Percentiles rank a stretch among this genome's conserved stretches.
Evolutionary conservation across 768 basidiomycete genomes (phyloP).

Genomic region (Leccinellum rugosiceps): DNA sequence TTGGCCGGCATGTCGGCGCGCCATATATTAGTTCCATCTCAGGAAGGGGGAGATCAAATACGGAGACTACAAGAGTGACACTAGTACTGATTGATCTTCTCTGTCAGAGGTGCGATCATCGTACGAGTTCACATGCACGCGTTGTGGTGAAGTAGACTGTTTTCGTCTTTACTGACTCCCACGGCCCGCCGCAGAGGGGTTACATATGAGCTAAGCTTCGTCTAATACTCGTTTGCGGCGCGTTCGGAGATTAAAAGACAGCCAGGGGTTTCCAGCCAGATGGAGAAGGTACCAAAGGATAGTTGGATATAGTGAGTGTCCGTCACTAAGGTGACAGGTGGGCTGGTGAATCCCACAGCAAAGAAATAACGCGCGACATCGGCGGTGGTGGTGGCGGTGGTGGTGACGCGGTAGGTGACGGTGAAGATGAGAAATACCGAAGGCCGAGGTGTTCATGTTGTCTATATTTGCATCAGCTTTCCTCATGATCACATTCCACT

Average conservation of each 20-base stretch:
- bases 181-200: neutral
- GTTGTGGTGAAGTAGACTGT: neutral
- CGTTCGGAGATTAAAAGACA: neutral
- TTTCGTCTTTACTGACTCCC: neutral
- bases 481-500: neutral
- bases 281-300: neutral
- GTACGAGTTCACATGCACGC: neutral
- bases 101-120: neutral
- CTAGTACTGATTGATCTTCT: neutral
- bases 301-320: neutral
- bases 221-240: neutral
- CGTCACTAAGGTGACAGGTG: neutral
- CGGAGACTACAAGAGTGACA: neutral
- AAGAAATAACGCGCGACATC: neutral
- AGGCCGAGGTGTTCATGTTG: neutral
- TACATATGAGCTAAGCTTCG: neutral
- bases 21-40: neutral
- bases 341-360: neutral
- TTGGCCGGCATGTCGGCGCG: neutral
- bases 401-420: neutral
- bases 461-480: neutral
- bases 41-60: neutral
- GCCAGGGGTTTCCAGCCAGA: neutral
- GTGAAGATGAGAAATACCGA: neutral
- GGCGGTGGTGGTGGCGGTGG: neutral